Percentiles rank a stretch among this genome's conserved stretches.
Conservation (phyloP, 2,329 filamentous ascomycete species). For the Beauveria australis region DNA sequence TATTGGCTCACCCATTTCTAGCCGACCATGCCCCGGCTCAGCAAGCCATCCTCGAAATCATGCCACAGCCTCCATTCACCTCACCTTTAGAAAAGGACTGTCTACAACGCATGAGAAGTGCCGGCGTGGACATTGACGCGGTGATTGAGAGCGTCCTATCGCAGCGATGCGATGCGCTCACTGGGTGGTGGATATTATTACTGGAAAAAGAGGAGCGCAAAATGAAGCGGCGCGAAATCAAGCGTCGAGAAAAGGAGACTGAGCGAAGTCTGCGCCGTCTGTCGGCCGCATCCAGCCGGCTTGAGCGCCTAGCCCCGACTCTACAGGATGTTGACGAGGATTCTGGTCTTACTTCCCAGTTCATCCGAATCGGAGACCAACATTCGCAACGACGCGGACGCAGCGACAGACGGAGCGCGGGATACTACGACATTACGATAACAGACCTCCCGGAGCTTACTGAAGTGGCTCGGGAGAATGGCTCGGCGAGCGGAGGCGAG, state of each 20-base stretch:
- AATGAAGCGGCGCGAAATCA: conserved; percentile 67
- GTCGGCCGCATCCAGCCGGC: conserved; percentile 79
- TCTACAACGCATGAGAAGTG: conserved; percentile 82
- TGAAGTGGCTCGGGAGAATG: conserved; percentile 44
- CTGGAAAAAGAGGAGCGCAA: conserved; percentile 94
- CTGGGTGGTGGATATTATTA: conserved; percentile 92
- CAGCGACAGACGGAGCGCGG: conserved; percentile 65
- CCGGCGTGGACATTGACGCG: conserved; percentile 87
- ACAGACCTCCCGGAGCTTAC: conserved; percentile 71
- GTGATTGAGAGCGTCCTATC: conserved; percentile 91
- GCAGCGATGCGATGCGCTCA: conserved; percentile 80
- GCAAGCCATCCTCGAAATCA: conserved; percentile 77
- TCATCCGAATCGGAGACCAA: conserved; percentile 35
- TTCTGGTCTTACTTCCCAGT: conserved; percentile 42
- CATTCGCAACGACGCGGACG: conserved; percentile 60
- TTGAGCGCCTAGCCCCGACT: conserved; percentile 72
- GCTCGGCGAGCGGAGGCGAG: conserved; percentile 35
- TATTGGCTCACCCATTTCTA: conserved; percentile 81
- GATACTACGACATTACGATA: conserved; percentile 55
- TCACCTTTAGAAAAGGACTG: conserved; percentile 86
- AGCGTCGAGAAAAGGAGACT: conserved; percentile 74
- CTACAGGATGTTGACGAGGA: conserved; percentile 76
- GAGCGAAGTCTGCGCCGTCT: conserved; percentile 75
- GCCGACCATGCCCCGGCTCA: conserved; percentile 80
- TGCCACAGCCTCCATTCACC: conserved; percentile 73